A percentile compares a stretch with the other conserved stretches of the same genome.
Evolutionary conservation across 768 basidiomycete species (phyloP).

Genomic region (Boletus speciosus): DNA sequence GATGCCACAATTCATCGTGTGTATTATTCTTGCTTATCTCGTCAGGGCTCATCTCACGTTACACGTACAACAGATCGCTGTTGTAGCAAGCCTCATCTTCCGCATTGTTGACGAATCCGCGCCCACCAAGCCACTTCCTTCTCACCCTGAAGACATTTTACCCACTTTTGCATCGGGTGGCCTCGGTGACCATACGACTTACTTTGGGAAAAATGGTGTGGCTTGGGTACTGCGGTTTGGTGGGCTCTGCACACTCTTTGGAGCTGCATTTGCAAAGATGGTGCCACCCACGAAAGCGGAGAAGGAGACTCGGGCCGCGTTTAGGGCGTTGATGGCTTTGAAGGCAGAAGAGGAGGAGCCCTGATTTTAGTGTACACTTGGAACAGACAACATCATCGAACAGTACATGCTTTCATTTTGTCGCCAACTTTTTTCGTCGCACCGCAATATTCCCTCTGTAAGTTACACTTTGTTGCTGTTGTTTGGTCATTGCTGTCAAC

Average conservation of each 20-base stretch:
- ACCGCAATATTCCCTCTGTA: constrained; percentile 2
- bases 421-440: background rate
- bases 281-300: constrained; percentile 90
- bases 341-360: constrained; percentile 55
- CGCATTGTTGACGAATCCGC: constrained; percentile 60
- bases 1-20: constrained; percentile 87
- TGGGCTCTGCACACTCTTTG: constrained; percentile 77
- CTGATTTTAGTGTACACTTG: constrained; percentile 23
- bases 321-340: constrained; percentile 76
- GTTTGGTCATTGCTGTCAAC: background rate
- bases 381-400: background rate
- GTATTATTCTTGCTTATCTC: constrained; percentile 28
- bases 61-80: constrained; percentile 58
- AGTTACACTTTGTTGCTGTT: constrained; percentile 2
- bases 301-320: constrained; percentile 79
- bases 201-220: constrained; percentile 83
- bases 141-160: constrained; percentile 34
- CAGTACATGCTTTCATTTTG: constrained; percentile 15
- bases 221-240: constrained; percentile 94
- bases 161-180: constrained; percentile 3
- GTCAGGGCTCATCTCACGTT: background rate
- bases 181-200: constrained; percentile 49
- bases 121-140: constrained; percentile 9
- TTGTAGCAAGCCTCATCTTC: constrained; percentile 88
- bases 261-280: constrained; percentile 73